phyloP scores from a whole-genome alignment of 1,284 basidiomycete genomes.

The Megacollybia platyphylla region DNA sequence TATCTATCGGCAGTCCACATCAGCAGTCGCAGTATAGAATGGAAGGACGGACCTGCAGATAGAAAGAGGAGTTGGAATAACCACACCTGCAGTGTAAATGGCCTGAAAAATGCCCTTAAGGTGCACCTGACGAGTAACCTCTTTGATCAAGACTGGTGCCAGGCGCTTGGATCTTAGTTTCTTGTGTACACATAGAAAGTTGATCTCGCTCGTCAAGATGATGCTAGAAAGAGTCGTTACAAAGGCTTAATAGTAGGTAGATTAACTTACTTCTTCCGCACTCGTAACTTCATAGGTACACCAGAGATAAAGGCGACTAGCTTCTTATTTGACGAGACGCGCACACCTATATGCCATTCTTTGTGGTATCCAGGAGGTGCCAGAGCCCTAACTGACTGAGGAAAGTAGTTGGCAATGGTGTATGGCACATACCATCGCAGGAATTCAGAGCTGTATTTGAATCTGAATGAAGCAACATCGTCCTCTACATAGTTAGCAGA shows the following conservation, averaged over 20 bases:
- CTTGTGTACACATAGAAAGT: conserved; percentile 98
- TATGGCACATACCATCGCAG: conserved; percentile 67
- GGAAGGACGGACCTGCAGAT: conserved; percentile 51
- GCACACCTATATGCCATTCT: conserved; percentile 95
- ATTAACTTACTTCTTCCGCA: conserved; percentile 61
- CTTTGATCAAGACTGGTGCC: conserved; percentile 95
- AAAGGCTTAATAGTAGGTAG: not conserved
- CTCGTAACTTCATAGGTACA: conserved; percentile 74
- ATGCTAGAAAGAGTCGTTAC: conserved; percentile 27
- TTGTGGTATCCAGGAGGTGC: conserved; percentile 88
- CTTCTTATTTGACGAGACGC: conserved; percentile 82
- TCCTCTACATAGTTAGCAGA: conserved; percentile 97
- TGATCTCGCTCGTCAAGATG: conserved; percentile 81
- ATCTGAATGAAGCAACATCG: conserved; percentile 89
- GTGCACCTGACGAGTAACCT: conserved; percentile 91
- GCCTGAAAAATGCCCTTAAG: conserved; percentile 91
- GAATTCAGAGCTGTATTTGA: conserved; percentile 94
- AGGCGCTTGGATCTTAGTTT: conserved; percentile 93
- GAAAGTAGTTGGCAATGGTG: conserved; percentile 1
- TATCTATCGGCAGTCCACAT: conserved; percentile 38
- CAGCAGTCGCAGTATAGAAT: not conserved
- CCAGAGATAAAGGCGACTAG: conserved; percentile 99
- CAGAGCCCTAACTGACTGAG: conserved; percentile 59
- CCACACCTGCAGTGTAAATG: conserved; percentile 89
- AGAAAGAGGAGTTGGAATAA: conserved; percentile 84